Percentiles rank a stretch among this genome's conserved stretches.
Conservation (phyloP, 768 basidiomycete species). For the Lentinula edodes region DNA sequence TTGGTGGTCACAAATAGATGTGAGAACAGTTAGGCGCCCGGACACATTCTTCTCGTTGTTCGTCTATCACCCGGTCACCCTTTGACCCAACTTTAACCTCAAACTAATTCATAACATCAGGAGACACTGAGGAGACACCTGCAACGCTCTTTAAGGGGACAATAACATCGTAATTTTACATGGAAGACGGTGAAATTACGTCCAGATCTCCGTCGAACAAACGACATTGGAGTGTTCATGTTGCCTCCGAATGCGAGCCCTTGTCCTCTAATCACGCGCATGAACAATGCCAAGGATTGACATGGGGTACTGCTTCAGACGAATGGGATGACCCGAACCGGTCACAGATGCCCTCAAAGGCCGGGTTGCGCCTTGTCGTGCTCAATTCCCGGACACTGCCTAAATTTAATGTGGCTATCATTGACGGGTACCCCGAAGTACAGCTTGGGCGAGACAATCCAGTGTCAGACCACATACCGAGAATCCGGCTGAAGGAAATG, state of each 20-base stretch:
- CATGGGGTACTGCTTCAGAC: slow-evolving; percentile 24
- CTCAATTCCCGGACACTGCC: slow-evolving; percentile 58
- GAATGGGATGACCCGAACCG: not conserved
- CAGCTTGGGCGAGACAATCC: slow-evolving; percentile 72
- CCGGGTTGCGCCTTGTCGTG: slow-evolving; percentile 43
- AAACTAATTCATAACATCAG: not conserved
- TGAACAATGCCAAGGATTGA: slow-evolving; percentile 48
- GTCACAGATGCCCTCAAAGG: not conserved
- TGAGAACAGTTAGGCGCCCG: not conserved
- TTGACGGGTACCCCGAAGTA: slow-evolving; percentile 52
- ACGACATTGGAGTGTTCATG: not conserved
- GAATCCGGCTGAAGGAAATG: slow-evolving; percentile 79
- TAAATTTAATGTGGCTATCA: slow-evolving; percentile 31
- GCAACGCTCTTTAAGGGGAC: not conserved
- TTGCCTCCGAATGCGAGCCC: not conserved
- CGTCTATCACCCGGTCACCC: not conserved
- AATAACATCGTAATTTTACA: not conserved
- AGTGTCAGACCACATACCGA: slow-evolving; percentile 42
- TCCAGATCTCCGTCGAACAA: not conserved
- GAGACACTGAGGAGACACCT: not conserved
- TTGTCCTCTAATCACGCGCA: not conserved
- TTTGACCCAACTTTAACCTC: not conserved
- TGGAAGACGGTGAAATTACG: not conserved
- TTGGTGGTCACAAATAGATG: not conserved
- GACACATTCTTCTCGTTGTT: not conserved